Evolutionary conservation across 177 flowering plant genomes (phyloP).

Genomic region (Telopea speciosissima): DNA sequence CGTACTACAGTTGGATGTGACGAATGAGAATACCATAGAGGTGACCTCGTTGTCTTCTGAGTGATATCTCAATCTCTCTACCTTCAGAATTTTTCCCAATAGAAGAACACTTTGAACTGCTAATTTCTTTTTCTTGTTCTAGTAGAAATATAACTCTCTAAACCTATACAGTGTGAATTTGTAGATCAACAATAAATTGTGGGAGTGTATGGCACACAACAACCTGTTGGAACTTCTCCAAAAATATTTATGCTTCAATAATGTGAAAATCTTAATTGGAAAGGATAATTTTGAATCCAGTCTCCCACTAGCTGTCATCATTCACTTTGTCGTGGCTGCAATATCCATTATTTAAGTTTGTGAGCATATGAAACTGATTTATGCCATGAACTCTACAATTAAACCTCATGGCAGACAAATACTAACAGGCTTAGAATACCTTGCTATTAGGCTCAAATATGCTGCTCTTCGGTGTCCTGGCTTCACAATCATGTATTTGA

Average conservation of each 20-base stretch:
- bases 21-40: conserved; percentile 75
- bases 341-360: neutral
- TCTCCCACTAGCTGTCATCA: neutral
- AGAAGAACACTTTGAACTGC: neutral
- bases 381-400: neutral
- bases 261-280: too few species aligned
- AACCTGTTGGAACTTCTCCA: neutral
- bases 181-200: neutral
- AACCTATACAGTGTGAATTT: neutral
- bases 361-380: neutral
- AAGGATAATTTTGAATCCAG: neutral
- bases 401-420: neutral
- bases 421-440: neutral
- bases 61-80: neutral
- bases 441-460: neutral
- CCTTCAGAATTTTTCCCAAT: neutral
- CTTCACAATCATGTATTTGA: neutral
- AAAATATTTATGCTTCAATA: neutral
- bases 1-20: conserved; percentile 62
- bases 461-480: neutral
- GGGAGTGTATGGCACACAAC: neutral
- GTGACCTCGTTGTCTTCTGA: conserved; percentile 20
- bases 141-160: neutral
- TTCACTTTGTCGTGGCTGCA: neutral
- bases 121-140: neutral